Conservation (phyloP, 805 yeast species). For the Sugiyamaella valdiviana region DNA sequence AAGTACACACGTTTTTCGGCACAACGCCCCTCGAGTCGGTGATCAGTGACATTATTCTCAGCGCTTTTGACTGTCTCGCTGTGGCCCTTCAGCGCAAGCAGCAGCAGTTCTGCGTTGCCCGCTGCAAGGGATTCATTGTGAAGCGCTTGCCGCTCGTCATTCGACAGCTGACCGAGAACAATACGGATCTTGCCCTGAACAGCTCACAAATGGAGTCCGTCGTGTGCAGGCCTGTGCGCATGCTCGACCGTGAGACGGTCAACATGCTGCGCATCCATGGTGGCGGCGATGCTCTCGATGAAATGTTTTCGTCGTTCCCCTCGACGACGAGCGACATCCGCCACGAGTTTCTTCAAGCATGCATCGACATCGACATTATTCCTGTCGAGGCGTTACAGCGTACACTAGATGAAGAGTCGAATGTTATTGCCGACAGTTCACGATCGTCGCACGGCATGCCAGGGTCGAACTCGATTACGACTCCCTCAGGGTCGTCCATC, state of each 20-base stretch:
- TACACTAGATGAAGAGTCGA: slow-evolving; percentile 23
- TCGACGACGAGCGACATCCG: slow-evolving; percentile 43
- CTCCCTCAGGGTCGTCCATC: slow-evolving; percentile 19
- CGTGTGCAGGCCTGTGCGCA: slow-evolving; percentile 26
- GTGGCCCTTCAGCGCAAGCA: slow-evolving; percentile 35
- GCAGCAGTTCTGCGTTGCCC: slow-evolving; percentile 30
- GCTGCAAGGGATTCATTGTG: slow-evolving; percentile 42
- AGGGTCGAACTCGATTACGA: slow-evolving; percentile 17
- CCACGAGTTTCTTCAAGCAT: slow-evolving; percentile 44
- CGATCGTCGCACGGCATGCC: slow-evolving; percentile 5
- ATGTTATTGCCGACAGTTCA: slow-evolving; percentile 8
- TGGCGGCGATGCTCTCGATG: slow-evolving; percentile 38
- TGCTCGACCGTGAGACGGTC: slow-evolving; percentile 35
- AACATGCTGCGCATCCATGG: slow-evolving; percentile 34
- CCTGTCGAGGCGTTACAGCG: slow-evolving; percentile 32
- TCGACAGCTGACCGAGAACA: slow-evolving; percentile 27
- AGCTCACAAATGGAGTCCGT: slow-evolving; percentile 20
- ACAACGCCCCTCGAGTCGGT: slow-evolving; percentile 13
- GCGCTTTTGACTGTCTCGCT: slow-evolving; percentile 42
- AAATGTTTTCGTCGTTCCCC: slow-evolving; percentile 47
- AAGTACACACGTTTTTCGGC: slow-evolving; percentile 11
- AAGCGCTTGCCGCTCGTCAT: slow-evolving; percentile 45
- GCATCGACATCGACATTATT: slow-evolving; percentile 38
- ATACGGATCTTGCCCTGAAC: not conserved
- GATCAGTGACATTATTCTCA: slow-evolving; percentile 37